Conservation (phyloP, 768 basidiomycete genomes). For the Clavulina sp. region DNA sequence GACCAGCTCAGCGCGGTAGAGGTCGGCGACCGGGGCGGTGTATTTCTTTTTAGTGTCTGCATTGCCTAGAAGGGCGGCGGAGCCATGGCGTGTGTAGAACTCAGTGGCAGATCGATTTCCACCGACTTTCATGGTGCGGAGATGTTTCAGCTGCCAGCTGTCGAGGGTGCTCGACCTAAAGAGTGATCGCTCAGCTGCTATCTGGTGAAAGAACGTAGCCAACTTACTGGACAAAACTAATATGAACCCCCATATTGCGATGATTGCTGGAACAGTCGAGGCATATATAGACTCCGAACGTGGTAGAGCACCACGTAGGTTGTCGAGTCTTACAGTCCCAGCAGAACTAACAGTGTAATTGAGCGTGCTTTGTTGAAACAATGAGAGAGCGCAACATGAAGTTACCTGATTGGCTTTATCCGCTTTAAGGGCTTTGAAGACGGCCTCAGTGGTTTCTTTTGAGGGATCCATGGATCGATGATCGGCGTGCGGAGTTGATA, state of each 20-base stretch:
- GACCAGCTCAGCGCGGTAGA: constrained; percentile 86
- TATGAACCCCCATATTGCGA: constrained; percentile 95
- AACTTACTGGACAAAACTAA: constrained; percentile 83
- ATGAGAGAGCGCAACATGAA: not conserved
- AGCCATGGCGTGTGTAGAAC: constrained; percentile 82
- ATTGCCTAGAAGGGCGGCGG: constrained; percentile 46
- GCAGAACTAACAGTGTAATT: constrained; percentile 38
- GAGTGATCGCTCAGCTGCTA: not conserved
- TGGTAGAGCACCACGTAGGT: constrained; percentile 95
- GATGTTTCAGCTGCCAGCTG: constrained; percentile 76
- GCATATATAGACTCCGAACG: constrained; percentile 94
- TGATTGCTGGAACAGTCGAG: constrained; percentile 91
- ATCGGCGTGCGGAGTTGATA: too few species aligned
- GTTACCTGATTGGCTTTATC: constrained; percentile 79
- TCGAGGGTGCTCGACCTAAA: constrained; percentile 89
- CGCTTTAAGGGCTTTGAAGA: constrained; percentile 62
- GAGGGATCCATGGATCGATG: constrained; percentile 16
- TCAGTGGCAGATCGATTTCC: constrained; percentile 77
- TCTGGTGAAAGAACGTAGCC: constrained; percentile 1
- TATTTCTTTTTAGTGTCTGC: constrained; percentile 82
- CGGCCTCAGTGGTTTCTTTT: constrained; percentile 73
- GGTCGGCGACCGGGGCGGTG: constrained; percentile 57
- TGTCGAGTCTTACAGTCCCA: constrained; percentile 93
- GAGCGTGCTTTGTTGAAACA: not conserved
- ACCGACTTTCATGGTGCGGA: constrained; percentile 92